These are phyloP conservation scores for Dovyalis caffra DNA, from an alignment of 345 rosid species.

Conservation along the genomic window DNA sequence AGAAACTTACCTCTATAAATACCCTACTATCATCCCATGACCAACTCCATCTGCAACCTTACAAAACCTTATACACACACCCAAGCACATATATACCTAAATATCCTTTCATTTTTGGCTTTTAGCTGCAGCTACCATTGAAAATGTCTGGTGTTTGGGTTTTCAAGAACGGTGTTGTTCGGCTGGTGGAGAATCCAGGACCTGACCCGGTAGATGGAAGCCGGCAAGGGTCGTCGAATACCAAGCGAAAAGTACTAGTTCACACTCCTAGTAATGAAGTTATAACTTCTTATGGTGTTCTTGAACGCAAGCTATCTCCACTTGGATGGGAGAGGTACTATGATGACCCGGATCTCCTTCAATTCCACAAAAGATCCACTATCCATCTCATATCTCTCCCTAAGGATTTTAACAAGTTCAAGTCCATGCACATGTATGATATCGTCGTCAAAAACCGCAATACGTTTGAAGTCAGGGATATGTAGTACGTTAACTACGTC, in stretches of 20 bases:
- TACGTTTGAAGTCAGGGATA: conserved; percentile 63
- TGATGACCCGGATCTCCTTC: conserved; percentile 63
- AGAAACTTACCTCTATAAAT: conserved; percentile 19
- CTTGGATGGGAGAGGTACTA: conserved; percentile 87
- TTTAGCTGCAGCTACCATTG: no score
- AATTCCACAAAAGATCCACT: conserved; percentile 65
- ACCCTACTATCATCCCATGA: conserved; percentile 20
- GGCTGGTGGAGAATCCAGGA: conserved; percentile 60
- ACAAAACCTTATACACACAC: not conserved
- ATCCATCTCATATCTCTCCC: conserved; percentile 78
- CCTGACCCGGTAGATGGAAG: conserved; percentile 40
- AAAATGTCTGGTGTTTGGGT: conserved; percentile 86
- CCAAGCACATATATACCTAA: not conserved
- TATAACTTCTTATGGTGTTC: conserved; percentile 56
- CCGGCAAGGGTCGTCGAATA: conserved; percentile 27
- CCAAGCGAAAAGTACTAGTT: conserved; percentile 45
- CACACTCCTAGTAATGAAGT: conserved; percentile 60
- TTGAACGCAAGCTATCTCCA: conserved; percentile 49
- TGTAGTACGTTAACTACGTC: conserved; percentile 19
- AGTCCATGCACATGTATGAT: conserved; percentile 76
- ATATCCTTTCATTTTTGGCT: no score
- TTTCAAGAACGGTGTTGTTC: conserved; percentile 64
- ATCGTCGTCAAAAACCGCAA: conserved; percentile 77
- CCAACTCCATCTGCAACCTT: conserved; percentile 12
- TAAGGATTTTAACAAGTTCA: conserved; percentile 60